Evolutionary conservation across 1,139 yeast genomes (phyloP), one percentile per base, ranked within the genome.

Genomic region (Geotrichum macrosporum): DNA sequence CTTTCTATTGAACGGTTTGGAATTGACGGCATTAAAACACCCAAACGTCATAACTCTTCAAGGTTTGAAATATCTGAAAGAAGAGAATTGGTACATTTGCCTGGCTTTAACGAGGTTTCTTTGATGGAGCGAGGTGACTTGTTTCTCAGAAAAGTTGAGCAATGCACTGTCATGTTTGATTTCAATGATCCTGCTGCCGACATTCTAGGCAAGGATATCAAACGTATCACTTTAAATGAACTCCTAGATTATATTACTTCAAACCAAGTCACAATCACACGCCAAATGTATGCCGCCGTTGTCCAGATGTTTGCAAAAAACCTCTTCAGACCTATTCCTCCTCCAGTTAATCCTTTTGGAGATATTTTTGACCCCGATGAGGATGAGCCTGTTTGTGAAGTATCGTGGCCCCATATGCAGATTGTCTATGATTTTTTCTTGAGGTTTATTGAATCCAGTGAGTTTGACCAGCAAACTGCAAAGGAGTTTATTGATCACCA

Each of bases 351-450:
- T 64, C 98, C 97, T 4, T 77, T 89, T 36, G 98, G 98, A 32
- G 98, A 94, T 54, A 77, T 92, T 29, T 94, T 78, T 65, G 98
- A 94, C 60, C 98, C 99, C 0, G 98, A 92, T 69, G 99, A 92
- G 69, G 98, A 92, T 68, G 99, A 92, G 67, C 97, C 97, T 1
- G 94, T 92, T 35, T 80, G 81, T 60, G 98, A 94, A 64, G 79
- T 92, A 53, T 92, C 97, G 6, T 92, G 99, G 99, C 96, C 98
- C 3, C 99, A 92, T 65, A 92, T 94, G 97, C 95, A 87, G 67
- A 78, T 92, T 34, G 95, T 89, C 36, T 92, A 94, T 68, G 97
- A 92, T 65, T 87, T 92, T 61, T 92, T 92, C 63, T 71, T 94
- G 54, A 74, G 96, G 59, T 92, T 92, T 68, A 84, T 94, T 53